phyloP scores from a whole-genome alignment of 805 yeast species.

The Saccharomycopsis microspora region DNA sequence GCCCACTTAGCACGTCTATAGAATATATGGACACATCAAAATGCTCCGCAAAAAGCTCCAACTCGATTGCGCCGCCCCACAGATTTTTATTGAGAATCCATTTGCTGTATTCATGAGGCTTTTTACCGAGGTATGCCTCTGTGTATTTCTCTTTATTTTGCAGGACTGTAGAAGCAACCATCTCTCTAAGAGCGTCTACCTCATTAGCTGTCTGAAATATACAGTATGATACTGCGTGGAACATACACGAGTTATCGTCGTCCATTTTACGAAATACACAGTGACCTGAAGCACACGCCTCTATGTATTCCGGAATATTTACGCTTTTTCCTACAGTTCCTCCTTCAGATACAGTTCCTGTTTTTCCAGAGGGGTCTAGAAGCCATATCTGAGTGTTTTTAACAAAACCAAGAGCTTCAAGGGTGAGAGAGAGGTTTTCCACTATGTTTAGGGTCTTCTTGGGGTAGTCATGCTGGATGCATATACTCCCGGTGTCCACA shows the following conservation, averaged over 20 bases:
- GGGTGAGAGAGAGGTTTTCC: background rate
- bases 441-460: conserved; percentile 2
- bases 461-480: conserved; percentile 4
- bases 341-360: background rate
- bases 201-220: conserved; percentile 33
- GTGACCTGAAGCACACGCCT: background rate
- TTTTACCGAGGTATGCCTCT: conserved; percentile 47
- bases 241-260: conserved; percentile 72
- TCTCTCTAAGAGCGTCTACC: conserved; percentile 32
- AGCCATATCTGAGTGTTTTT: conserved; percentile 10
- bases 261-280: conserved; percentile 40
- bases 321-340: background rate
- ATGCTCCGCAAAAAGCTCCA: conserved; percentile 46
- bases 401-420: conserved; percentile 4
- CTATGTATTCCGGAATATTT: background rate
- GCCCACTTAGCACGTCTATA: conserved; percentile 52
- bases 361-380: background rate
- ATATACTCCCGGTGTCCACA: background rate
- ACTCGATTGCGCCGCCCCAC: conserved; percentile 83
- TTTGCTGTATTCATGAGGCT: conserved; percentile 33
- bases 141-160: conserved; percentile 34
- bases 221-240: conserved; percentile 51
- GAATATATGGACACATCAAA: conserved; percentile 44
- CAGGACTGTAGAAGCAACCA: conserved; percentile 37
- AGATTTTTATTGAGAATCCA: conserved; percentile 53